Evolutionary conservation across 208 protist genomes (phyloP).

Genomic region (Phytomonas sp.): DNA sequence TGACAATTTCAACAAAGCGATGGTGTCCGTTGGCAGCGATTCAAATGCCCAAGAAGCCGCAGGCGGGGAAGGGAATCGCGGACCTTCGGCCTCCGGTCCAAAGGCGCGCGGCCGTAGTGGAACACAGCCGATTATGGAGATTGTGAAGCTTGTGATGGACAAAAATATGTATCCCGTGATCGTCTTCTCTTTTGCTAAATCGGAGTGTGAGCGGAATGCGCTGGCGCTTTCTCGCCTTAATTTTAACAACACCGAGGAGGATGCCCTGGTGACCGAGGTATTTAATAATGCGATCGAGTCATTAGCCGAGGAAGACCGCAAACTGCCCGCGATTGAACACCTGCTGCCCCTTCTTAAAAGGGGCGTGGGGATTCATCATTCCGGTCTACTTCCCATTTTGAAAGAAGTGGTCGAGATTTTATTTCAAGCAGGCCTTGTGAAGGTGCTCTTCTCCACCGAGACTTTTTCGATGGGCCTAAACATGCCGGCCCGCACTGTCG

Average conservation of each 20-base stretch:
- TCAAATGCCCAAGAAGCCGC: conserved; percentile 14
- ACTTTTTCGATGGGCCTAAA: conserved; percentile 99
- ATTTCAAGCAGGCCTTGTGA: conserved; percentile 98
- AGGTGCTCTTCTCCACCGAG: conserved; percentile 99
- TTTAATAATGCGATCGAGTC: conserved; percentile 95
- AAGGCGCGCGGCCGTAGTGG: conserved; percentile 18
- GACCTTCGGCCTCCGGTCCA: conserved; percentile 11
- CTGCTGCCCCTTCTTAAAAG: conserved; percentile 94
- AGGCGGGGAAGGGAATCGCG: conserved; percentile 18
- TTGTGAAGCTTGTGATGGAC: conserved; percentile 97
- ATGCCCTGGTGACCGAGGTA: conserved; percentile 89
- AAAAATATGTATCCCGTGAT: conserved; percentile 96
- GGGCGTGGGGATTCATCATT: conserved; percentile 99
- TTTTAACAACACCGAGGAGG: conserved; percentile 93
- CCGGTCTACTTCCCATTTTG: conserved; percentile 98
- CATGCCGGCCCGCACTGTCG: conserved; percentile 99
- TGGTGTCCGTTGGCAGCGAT: conserved; percentile 72
- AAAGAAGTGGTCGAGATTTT: conserved; percentile 99
- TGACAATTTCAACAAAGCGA: conserved; percentile 95
- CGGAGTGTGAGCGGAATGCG: conserved; percentile 96
- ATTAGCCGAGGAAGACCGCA: conserved; percentile 90
- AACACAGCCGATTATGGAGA: conserved; percentile 83
- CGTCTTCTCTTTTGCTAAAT: conserved; percentile 98
- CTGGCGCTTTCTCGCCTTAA: conserved; percentile 91
- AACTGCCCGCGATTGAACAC: conserved; percentile 90